Conservation (phyloP, 176 grass and related monocot species). For the Oryza meyeriana region DNA sequence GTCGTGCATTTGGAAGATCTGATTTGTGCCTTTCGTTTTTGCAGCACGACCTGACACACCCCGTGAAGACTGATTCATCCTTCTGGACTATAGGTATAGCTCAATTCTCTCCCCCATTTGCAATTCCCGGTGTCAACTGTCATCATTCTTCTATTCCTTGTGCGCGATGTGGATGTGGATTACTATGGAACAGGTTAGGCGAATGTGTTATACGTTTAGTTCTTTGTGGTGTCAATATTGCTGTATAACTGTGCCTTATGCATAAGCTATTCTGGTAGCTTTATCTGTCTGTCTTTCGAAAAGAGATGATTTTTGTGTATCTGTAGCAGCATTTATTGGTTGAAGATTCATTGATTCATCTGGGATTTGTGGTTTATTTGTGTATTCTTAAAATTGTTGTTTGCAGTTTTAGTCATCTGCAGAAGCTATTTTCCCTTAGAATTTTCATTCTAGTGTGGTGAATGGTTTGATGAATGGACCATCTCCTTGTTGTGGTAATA, state of each 20-base stretch:
- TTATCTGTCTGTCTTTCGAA: background rate
- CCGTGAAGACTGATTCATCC: constrained; percentile 93
- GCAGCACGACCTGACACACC: constrained; percentile 69
- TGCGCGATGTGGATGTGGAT: background rate
- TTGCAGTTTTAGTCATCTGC: background rate
- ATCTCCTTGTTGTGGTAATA: background rate
- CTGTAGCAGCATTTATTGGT: background rate
- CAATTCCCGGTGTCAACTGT: background rate
- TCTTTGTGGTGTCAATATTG: too few species aligned
- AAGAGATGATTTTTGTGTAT: background rate
- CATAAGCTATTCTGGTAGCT: background rate
- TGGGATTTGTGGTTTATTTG: background rate
- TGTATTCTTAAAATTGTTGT: constrained; percentile 14
- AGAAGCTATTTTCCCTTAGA: background rate
- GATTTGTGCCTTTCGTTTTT: constrained; percentile 3
- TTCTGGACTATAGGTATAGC: constrained; percentile 89
- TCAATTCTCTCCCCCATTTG: background rate
- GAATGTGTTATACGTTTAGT: too few species aligned
- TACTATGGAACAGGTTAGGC: background rate
- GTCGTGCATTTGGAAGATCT: background rate
- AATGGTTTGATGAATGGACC: background rate
- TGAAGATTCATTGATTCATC: background rate
- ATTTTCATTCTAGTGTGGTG: background rate
- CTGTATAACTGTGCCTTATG: background rate
- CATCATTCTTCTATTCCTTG: background rate